Evolutionary conservation across 441 rosid species (phyloP), one percentile per base, ranked within the genome.

Genomic region (Brassica balearica): DNA sequence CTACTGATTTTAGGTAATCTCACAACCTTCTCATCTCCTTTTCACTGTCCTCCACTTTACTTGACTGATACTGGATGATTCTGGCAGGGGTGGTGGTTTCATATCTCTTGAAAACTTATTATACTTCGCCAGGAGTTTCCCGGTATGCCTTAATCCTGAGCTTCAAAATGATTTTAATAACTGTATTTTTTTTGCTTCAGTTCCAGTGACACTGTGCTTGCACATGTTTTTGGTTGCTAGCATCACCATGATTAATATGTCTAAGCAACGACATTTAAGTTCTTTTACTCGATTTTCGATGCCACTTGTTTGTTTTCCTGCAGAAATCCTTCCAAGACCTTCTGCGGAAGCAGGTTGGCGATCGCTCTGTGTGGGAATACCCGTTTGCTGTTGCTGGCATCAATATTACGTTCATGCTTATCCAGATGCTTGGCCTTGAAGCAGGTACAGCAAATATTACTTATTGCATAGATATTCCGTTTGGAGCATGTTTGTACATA

Each of bases 311-410:
- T 65, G 53, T 29, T 60, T 82, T 19, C 76, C 59, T 76, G 79
- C 87, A 94, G 98, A 90, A 83, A 65, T 86, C 92, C 74, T 94
- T 94, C 82, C 92, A 89, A 62, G 96, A 88, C 84, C 97, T 94
- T 77, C 88, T 94, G 82, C 82, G 85, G 80, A 94, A 94, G 84
- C 87, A 82, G 80, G 94, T 90, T 74, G 98, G 98, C 56, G 94
- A 87, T 71, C 88, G 97, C 9, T 94, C 98, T 17, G 87, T 89
- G 63, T 94, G 98, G 98, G 98, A 94, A 80, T 94, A 94, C 86
- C 98, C 97, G n/a, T 94, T 94, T 80, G 97, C 98, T 76, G 97
- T 94, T 62, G 98, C 98, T 84, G 96, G 98, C 62, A 95, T 94
- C 79, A 94, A 94, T 87, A 89, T 94, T 46, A 92, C 98, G 19